Percentiles rank a stretch among this genome's conserved stretches.
Evolutionary conservation across 192 early-diverging fungal genomes (phyloP).

Genomic region (Coemansia sp.): DNA sequence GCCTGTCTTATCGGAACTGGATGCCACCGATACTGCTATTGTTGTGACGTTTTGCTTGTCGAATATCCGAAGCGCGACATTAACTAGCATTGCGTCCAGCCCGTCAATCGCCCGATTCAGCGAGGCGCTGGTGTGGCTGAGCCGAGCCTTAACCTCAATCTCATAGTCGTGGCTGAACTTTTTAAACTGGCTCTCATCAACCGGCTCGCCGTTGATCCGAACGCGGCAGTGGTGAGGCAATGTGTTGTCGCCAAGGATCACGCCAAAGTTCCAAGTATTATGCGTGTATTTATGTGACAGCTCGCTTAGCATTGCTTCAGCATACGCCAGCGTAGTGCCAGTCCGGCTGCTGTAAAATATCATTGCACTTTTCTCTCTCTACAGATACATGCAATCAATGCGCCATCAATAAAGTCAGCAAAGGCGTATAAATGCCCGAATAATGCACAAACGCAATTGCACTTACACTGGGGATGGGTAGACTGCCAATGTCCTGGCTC

Average conservation of each 20-base stretch:
- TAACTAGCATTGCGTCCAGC: conserved; percentile 20
- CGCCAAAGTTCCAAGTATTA: conserved; percentile 28
- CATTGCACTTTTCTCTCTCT: conserved; percentile 27
- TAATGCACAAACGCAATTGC: neutral
- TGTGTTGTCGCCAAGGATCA: conserved; percentile 24
- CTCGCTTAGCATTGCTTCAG: conserved; percentile 45
- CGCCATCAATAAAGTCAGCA: neutral
- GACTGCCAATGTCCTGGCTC: conserved; percentile 9
- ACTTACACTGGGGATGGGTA: conserved; percentile 26
- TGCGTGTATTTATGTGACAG: conserved; percentile 17
- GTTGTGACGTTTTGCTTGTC: conserved; percentile 24
- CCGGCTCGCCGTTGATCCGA: conserved; percentile 26
- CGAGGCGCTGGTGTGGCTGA: neutral
- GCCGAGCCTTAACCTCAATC: conserved; percentile 5
- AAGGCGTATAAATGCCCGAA: too few species aligned
- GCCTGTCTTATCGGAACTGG: neutral
- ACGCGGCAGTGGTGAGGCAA: conserved; percentile 25
- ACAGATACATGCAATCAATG: conserved; percentile 2
- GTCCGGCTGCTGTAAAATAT: conserved; percentile 21
- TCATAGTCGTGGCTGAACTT: conserved; percentile 20
- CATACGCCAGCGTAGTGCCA: conserved; percentile 35
- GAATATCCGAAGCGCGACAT: conserved; percentile 40
- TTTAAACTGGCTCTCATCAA: conserved; percentile 21
- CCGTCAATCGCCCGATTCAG: neutral
- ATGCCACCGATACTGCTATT: conserved; percentile 20